Percentiles rank a stretch among this genome's conserved stretches.
Evolutionary conservation across 257 asterid genomes (phyloP).

Genomic region (Solanum appendiculatum): DNA sequence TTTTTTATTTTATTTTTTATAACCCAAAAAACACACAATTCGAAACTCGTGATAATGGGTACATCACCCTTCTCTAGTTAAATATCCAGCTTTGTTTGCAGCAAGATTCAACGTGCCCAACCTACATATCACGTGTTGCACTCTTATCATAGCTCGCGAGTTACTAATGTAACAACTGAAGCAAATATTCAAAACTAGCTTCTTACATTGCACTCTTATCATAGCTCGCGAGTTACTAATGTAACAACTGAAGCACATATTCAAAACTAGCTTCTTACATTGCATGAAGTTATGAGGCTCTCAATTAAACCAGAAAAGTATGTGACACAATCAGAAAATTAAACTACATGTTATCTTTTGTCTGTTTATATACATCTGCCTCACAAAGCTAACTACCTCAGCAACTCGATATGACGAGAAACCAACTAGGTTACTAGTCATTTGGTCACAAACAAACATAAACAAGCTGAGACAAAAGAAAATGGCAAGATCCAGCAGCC

Average conservation of each 20-base stretch:
- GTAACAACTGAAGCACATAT: background rate
- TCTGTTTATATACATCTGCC: background rate
- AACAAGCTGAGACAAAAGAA: background rate
- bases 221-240: background rate
- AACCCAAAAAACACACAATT: background rate
- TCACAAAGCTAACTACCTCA: background rate
- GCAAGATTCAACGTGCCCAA: too few species aligned
- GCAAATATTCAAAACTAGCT: too few species aligned
- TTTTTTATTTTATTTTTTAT: too few species aligned
- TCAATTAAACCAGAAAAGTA: too few species aligned
- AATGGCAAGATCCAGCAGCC: background rate
- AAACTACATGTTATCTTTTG: too few species aligned
- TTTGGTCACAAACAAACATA: background rate
- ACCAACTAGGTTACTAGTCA: background rate
- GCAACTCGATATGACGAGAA: background rate
- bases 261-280: too few species aligned
- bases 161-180: background rate
- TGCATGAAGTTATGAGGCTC: too few species aligned
- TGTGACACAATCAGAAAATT: too few species aligned
- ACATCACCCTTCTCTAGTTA: too few species aligned
- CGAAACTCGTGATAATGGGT: background rate
- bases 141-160: background rate
- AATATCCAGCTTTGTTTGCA: too few species aligned
- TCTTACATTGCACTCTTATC: too few species aligned
- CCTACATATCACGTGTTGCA: background rate